Evolutionary conservation across 192 early-diverging fungal species (phyloP).

Genomic region (Mortierella antarctica): DNA sequence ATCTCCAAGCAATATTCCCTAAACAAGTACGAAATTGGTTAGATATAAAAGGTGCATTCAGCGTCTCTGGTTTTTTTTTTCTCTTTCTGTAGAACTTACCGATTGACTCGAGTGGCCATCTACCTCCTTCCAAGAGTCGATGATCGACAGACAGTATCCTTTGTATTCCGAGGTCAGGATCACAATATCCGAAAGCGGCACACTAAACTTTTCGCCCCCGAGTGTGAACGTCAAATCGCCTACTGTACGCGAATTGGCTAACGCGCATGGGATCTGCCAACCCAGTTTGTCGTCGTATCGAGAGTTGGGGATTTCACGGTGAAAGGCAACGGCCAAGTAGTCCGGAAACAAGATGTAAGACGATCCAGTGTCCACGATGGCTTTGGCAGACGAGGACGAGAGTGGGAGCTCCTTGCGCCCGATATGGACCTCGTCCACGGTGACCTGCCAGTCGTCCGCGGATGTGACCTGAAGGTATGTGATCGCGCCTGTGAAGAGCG

Average conservation of each 20-base stretch:
- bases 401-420: conserved; percentile 34
- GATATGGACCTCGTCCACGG: conserved; percentile 53
- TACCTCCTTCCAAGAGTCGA: conserved; percentile 46
- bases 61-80: background rate
- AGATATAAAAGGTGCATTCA: background rate
- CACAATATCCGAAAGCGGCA: conserved; percentile 50
- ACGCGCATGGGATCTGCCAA: conserved; percentile 30
- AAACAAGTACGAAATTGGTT: background rate
- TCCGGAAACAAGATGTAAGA: conserved; percentile 62
- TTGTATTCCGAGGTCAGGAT: conserved; percentile 43
- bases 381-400: conserved; percentile 47
- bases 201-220: conserved; percentile 21
- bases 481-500: conserved; percentile 52
- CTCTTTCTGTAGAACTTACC: conserved; percentile 15
- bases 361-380: conserved; percentile 71
- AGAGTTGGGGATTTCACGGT: conserved; percentile 37
- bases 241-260: conserved; percentile 34
- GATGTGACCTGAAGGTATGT: conserved; percentile 60
- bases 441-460: conserved; percentile 67
- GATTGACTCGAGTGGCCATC: conserved; percentile 40
- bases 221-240: conserved; percentile 43
- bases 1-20: conserved; percentile 48
- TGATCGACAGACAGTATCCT: conserved; percentile 31
- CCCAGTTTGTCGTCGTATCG: conserved; percentile 36
- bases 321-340: conserved; percentile 44